Evolutionary conservation across 2,329 filamentous ascomycete species (phyloP).

Genomic region (Phyllosticta paracitricarpa): DNA sequence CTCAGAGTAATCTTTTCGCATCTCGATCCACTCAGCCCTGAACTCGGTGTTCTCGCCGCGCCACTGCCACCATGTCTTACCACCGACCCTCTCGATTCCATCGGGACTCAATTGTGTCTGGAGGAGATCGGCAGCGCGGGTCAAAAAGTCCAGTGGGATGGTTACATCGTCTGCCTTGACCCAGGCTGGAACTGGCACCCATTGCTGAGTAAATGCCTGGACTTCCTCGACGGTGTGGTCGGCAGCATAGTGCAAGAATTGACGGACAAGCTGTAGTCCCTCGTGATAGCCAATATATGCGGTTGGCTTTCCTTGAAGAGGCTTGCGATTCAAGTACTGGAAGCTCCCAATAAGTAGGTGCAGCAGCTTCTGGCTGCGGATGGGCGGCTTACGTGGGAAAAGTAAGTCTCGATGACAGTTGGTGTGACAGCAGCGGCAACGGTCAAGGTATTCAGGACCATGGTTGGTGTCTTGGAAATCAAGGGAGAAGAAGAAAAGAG

Average conservation of each 20-base stretch:
- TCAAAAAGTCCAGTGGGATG: slow-evolving; percentile 55
- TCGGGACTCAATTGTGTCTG: slow-evolving; percentile 65
- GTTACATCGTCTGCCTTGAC: slow-evolving; percentile 62
- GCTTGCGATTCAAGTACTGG: slow-evolving; percentile 74
- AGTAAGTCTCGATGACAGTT: slow-evolving; percentile 73
- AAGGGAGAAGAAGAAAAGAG: background rate
- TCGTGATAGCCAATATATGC: slow-evolving; percentile 91
- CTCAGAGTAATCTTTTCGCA: slow-evolving; percentile 70
- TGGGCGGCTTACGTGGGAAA: slow-evolving; percentile 62
- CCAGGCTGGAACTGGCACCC: slow-evolving; percentile 85
- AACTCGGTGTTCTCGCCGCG: slow-evolving; percentile 55
- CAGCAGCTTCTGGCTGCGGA: background rate
- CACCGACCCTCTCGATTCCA: slow-evolving; percentile 67
- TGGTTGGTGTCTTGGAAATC: slow-evolving; percentile 28
- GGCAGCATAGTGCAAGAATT: slow-evolving; percentile 76
- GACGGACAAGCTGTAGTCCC: slow-evolving; percentile 75
- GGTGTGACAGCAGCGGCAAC: slow-evolving; percentile 79
- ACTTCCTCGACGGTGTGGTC: slow-evolving; percentile 88
- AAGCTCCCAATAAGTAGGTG: background rate
- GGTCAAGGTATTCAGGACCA: slow-evolving; percentile 68
- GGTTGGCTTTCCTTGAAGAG: slow-evolving; percentile 67
- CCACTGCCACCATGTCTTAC: slow-evolving; percentile 70
- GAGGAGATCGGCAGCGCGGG: slow-evolving; percentile 52
- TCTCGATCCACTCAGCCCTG: slow-evolving; percentile 91
- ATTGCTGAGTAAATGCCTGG: slow-evolving; percentile 83